Evolutionary conservation across 2,329 filamentous ascomycete species (phyloP).

Genomic region (Akanthomyces dipterigenus): DNA sequence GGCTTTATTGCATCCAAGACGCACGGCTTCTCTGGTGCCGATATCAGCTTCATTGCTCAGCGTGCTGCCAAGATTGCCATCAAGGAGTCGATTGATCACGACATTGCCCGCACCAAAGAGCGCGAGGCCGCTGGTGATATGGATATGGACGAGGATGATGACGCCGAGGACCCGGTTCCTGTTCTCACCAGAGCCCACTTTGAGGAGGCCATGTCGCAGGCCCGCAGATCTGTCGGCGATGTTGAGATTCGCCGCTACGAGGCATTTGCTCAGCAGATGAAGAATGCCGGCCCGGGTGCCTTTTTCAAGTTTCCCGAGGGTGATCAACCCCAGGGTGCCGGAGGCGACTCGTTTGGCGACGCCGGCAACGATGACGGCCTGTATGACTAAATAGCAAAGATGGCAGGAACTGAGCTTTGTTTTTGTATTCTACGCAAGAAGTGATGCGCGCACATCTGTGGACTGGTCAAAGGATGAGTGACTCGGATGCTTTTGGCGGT

Average conservation of each 20-base stretch:
- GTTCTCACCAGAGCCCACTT: constrained; percentile 96
- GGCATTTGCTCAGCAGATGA: constrained; percentile 98
- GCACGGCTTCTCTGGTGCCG: constrained; percentile 98
- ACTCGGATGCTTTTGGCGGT: constrained; percentile 15
- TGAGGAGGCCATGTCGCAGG: constrained; percentile 95
- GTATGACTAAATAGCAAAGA: constrained; percentile 66
- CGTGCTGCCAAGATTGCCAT: constrained; percentile 98
- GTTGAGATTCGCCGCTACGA: constrained; percentile 98
- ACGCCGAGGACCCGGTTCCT: constrained; percentile 85
- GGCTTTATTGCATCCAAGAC: constrained; percentile 93
- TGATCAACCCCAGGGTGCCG: constrained; percentile 56
- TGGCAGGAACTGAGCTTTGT: background rate
- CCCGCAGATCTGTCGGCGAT: constrained; percentile 87
- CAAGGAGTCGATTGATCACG: constrained; percentile 85
- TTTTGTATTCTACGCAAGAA: constrained; percentile 15
- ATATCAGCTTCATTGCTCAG: constrained; percentile 98
- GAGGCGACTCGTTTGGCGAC: constrained; percentile 65
- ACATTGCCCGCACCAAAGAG: constrained; percentile 86
- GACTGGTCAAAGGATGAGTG: constrained; percentile 11
- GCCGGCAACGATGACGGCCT: constrained; percentile 93
- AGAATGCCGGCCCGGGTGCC: constrained; percentile 89
- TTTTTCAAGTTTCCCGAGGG: constrained; percentile 96
- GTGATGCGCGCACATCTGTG: background rate
- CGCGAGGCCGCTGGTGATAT: constrained; percentile 80
- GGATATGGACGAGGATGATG: constrained; percentile 63